Base-by-base conservation (phyloP, 139 green algal genomes). In the Nannochloris sp. region DNA sequence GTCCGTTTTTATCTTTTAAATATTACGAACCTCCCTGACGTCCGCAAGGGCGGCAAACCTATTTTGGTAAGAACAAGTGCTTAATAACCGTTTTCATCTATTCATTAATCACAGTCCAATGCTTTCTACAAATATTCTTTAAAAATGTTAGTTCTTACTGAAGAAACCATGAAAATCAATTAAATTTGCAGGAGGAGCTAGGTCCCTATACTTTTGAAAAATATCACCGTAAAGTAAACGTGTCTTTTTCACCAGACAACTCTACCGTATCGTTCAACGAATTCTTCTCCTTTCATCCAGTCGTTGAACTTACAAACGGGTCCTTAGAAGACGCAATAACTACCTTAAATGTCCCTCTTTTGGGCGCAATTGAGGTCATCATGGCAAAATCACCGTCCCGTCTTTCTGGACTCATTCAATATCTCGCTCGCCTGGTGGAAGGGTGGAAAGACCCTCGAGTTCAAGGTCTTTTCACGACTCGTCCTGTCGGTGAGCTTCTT, bases 11-110 rank as follows among this genome's bases (percentile, higher is more conserved):
- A 54, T 8, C 30, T 86, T 19, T 73, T 83, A 42, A 86, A 84
- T 60, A 74, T 86, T 48, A 81, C 74, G 3, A 86, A 86, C 38
- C 6, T 84, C 45, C 61, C 56, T 7, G 74, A 67, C 10, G 80
- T 86, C 7, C 61, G 69, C 12, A 10, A 48, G 14, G 79, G 79
- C 15, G 60, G 19, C 14, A 76, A 72, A 30, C 76, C 79, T 10
- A 30, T 59, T 2, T 44, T 85, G 75, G 73, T 82, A 60, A 34
- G 75, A n/a, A n/a, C n/a, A n/a, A n/a, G n/a, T n/a, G 4, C 33
- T 30, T 14, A 25, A 4, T 4, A 12, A 23, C 34, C 55, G 25
- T 63, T 9, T 51, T 51, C 19, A 27, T 51, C 19, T 27, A 19
- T 51, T 51, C 42, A 27, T 51, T 19, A 27, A 51, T 19, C 42